Evolutionary conservation across 441 rosid species (phyloP).

Genomic region (Aleurites moluccanus): DNA sequence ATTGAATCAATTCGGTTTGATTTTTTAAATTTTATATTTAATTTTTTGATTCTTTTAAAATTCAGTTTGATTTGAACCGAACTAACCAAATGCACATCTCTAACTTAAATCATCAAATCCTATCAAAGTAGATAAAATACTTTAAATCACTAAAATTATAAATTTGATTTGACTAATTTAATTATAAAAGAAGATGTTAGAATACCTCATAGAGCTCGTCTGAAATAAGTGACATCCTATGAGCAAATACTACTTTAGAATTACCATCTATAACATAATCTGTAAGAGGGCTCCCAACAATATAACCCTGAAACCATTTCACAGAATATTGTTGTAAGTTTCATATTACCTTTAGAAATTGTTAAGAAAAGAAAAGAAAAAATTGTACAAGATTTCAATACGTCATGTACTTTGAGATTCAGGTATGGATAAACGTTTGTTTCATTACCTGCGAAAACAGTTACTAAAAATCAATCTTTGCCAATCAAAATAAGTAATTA

Average conservation of each 20-base stretch:
- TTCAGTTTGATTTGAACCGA: too few species aligned
- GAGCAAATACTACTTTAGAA: slow-evolving; percentile 26
- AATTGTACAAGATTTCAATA: background rate
- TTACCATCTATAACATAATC: slow-evolving; percentile 19
- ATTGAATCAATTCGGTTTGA: too few species aligned
- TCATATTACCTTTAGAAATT: background rate
- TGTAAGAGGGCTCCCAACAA: slow-evolving; percentile 29
- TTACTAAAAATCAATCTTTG: background rate
- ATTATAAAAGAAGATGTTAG: background rate
- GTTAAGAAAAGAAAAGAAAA: background rate
- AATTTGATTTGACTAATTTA: too few species aligned
- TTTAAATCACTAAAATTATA: background rate
- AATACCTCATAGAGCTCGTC: slow-evolving; percentile 32
- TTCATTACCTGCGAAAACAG: slow-evolving; percentile 10
- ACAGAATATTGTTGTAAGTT: background rate
- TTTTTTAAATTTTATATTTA: too few species aligned
- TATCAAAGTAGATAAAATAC: too few species aligned
- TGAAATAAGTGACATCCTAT: slow-evolving; percentile 31
- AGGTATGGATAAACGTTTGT: background rate
- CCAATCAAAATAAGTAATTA: background rate
- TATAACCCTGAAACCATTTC: slow-evolving; percentile 24
- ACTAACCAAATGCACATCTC: too few species aligned
- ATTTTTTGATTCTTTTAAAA: too few species aligned
- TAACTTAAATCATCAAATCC: too few species aligned
- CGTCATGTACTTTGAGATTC: slow-evolving; percentile 1